Base-by-base conservation (phyloP, 345 rosid species). In the Microcos paniculata region DNA sequence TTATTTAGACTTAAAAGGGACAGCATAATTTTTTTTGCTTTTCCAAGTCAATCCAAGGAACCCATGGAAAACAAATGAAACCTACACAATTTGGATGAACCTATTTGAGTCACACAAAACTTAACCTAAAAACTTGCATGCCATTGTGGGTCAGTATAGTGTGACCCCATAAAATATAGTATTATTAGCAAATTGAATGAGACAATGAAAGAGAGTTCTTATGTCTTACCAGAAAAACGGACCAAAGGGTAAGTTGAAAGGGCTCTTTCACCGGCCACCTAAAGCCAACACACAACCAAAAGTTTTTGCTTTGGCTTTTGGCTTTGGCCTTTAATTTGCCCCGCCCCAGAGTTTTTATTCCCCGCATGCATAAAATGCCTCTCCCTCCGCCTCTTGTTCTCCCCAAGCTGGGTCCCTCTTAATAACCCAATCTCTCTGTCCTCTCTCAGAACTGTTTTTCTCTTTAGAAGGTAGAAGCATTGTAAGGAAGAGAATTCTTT, bases 211-310 rank as follows among this genome's bases (percentile, higher is more conserved):
- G 76, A n/a, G 86, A 79, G 76, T 30, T 61, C 74, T 19, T 55
- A 78, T 73, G 76, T 70, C 66, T 72, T 64, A 69, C 72, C 75
- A 77, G 82, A 58, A 76, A 80, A 74, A 78, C 76, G 40, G 67
- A 78, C 82, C 90, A 81, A 76, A 79, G 72, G 78, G 85, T 81
- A 85, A 82, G 90, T 84, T 80, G 92, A 88, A 87, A 88, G 70
- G 81, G 76, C 81, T 84, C 73, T 82, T 84, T 78, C 88, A 88
- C 85, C 87, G 86, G 87, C 90, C 90, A 76, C 76, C 71, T 62
- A 77, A 49, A 59, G 68, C 76, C 77, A 70, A 33, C 56, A 76
- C 10, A 55, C 49, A 10, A 46, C 63, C 78, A 70, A 35, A 48
- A 21, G 7, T 30, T 14, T 48, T 71, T 51, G 61, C 73, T n/a